phyloP scores from a whole-genome alignment of 257 asterid genomes.

The Salvia rosmarinus region DNA sequence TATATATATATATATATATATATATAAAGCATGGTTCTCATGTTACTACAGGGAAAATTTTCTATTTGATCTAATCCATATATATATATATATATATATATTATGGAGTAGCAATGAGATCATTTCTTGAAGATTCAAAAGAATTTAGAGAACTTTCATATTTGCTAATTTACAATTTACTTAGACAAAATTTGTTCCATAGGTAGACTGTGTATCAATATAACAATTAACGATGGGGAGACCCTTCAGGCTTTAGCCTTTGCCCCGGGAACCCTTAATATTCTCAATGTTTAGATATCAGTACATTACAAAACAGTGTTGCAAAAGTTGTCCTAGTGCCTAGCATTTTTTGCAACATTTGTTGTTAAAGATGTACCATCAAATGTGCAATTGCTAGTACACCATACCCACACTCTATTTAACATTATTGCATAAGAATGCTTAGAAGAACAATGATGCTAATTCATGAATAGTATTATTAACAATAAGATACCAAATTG shows the following conservation, averaged over 20 bases:
- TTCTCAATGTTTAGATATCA: background rate
- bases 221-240: background rate
- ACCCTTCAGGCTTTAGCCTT: background rate
- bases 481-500: background rate
- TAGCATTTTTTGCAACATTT: background rate
- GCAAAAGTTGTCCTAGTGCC: background rate
- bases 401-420: background rate
- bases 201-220: background rate
- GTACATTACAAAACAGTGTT: background rate
- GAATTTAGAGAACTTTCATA: background rate
- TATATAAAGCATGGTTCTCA: too few relatives aligned
- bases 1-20: too few relatives aligned
- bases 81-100: background rate
- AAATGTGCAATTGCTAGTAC: background rate
- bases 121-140: background rate
- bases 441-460: background rate
- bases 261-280: background rate
- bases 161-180: background rate
- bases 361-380: background rate
- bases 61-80: too few relatives aligned
- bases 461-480: background rate
- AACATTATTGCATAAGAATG: background rate
- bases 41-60: too few relatives aligned
- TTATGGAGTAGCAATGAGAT: background rate
- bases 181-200: background rate